phyloP scores from a whole-genome alignment of 208 protist species.

The Trypanosoma cruzi region DNA sequence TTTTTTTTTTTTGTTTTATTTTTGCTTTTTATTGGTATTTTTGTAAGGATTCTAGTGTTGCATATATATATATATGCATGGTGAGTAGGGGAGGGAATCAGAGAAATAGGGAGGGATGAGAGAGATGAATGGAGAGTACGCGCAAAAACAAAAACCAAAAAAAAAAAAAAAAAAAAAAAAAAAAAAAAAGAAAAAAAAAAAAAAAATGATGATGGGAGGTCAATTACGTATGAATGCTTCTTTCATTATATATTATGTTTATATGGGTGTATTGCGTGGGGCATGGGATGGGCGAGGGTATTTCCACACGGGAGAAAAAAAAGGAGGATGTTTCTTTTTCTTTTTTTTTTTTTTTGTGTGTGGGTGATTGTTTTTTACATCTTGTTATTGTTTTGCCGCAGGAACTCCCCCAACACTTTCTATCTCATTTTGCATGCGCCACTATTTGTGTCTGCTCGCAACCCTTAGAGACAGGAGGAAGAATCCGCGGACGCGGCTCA shows the following conservation, averaged over 20 bases:
- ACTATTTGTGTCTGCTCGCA: too few species aligned
- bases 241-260: neutral
- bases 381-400: neutral
- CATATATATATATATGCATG: neutral
- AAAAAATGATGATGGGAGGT: neutral
- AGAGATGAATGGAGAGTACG: too few species aligned
- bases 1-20: conserved; percentile 11
- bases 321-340: neutral
- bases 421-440: neutral
- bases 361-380: too few species aligned
- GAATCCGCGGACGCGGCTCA: neutral
- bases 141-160: too few species aligned
- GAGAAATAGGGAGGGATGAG: too few species aligned
- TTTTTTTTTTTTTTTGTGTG: neutral
- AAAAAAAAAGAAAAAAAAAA: too few species aligned
- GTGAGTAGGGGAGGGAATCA: too few species aligned
- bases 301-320: neutral
- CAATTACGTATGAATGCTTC: too few species aligned
- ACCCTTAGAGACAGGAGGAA: neutral
- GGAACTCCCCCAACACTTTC: neutral
- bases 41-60: neutral
- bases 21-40: neutral
- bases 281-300: too few species aligned
- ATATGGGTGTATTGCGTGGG: neutral
- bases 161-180: neutral